Evolutionary conservation across 805 yeast genomes (phyloP), one percentile per base, ranked within the genome.

Genomic region (Ogataea salicorniae): DNA sequence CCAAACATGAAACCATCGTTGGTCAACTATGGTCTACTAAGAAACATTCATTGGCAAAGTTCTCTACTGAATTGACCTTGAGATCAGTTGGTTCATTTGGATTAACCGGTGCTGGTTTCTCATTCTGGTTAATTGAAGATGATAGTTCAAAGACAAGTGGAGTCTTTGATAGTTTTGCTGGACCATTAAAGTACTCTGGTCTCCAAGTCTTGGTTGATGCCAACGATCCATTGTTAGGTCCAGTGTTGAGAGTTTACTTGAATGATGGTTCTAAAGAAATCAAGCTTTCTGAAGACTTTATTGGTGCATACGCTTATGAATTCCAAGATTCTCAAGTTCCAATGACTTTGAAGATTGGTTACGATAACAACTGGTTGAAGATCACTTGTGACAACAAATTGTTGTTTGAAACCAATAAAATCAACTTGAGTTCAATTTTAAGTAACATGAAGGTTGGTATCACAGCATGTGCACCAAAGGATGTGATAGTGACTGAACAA

Each of bases 301-400:
- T 64, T 18, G 69, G 67, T 11, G 67, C 67, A 1, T 65, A 70
- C 39, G 48, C 63, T 13, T 56, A 70, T 40, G 62, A 63, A 35
- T 86, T 77, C 55, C 83, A 84, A 61, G 82, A 80, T 55, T 79
- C 88, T 0, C 78, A 79, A 51, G 87, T 84, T 6, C 95, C 95
- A 11, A 69, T 77, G 22, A 83, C 87, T 1, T 45, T 84, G n/a
- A 77, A 89, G 64, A 54, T 86, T 14, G 79, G 84, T 8, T 84
- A 83, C 56, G 75, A 79, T 22, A 50, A 52, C 4, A 55, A 57
- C 7, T 60, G 67, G 37, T 63, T 76, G 49, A 82, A 83, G 54
- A 73, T 85, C n/a, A 88, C 86, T 51, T 68, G 84, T 43, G 88
- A 86, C 63, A 86, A 86, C 62, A 79, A 76, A 55, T 70, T 86